Base-by-base conservation (phyloP, 148 eudicot genomes). In the Hydrangea macrophylla region DNA sequence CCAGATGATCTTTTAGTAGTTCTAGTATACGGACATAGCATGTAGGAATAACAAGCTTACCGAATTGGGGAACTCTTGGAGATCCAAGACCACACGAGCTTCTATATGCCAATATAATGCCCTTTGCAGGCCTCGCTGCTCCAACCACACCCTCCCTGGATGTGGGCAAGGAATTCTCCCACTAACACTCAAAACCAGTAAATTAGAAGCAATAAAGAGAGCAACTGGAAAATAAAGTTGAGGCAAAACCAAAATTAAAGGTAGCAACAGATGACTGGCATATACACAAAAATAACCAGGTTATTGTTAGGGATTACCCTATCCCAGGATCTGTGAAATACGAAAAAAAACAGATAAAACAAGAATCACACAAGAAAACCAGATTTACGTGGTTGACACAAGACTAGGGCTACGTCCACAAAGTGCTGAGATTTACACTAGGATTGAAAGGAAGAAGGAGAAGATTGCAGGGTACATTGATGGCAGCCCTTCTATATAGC, bases 71-170 rank as follows among this genome's bases (percentile, higher is more conserved):
- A 85, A 45, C 78, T 94, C 97, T 85, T 85, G 80, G 60, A 94
- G 96, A 90, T 94, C 98, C 85, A 94, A 84, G 39, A 94, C 97
- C 57, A 94, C 98, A 55, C 96, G 95, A 42, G 98, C 98, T 77
- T 94, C 98, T 50, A 94, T 94, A 72, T 94, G 98, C 97, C 98
- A 94, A 76, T 94, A 94, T 57, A 94, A 78, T 9, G 98, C 92
- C 61, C 86, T 81, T 57, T 94, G 98, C 73, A 88, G 74, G 58
- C 98, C 98, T 87, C 92, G 83, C 68, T 94, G 98, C 82, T 94
- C 97, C 71, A 94, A 72, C 97, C 97, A 94, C 74, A 94, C 81
- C 77, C 98, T 77, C 75, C 97, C 98, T 40, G 98, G 97, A 79
- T 86, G 85, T 30, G 97, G 97, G 76, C 97, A 90, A 37, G 97